Evolutionary conservation across 371 early-diverging fungal species (phyloP).

Genomic region (Apophysomyces elegans): DNA sequence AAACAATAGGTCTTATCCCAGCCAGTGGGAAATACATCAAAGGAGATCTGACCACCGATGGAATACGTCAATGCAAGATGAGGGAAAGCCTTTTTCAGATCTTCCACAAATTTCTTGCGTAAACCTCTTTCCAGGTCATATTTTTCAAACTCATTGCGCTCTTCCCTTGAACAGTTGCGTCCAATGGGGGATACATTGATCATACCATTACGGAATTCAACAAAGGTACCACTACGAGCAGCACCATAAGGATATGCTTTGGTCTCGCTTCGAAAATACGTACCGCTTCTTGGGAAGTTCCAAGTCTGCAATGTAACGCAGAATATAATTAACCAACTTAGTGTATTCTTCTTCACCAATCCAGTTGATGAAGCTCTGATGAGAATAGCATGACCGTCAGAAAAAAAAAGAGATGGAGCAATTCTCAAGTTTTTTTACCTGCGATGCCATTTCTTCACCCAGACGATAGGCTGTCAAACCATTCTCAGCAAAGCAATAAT

Average conservation of each 20-base stretch:
- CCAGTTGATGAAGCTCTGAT: slow-evolving; percentile 90
- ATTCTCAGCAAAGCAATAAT: slow-evolving; percentile 99
- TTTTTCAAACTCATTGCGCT: slow-evolving; percentile 94
- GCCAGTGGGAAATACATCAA: slow-evolving; percentile 99
- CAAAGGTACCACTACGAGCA: slow-evolving; percentile 91
- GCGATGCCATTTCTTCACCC: slow-evolving; percentile 78
- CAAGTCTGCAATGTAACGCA: slow-evolving; percentile 95
- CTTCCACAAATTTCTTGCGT: slow-evolving; percentile 88
- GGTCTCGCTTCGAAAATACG: slow-evolving; percentile 12
- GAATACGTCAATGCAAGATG: slow-evolving; percentile 93
- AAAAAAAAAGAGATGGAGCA: neutral
- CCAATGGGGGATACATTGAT: slow-evolving; percentile 99
- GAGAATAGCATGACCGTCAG: no score
- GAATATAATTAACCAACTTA: slow-evolving; percentile 91
- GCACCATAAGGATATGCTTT: neutral
- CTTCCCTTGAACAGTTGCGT: slow-evolving; percentile 93
- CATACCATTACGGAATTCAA: slow-evolving; percentile 99
- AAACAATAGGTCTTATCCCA: slow-evolving; percentile 99
- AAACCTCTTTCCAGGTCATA: slow-evolving; percentile 88
- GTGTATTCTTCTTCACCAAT: slow-evolving; percentile 98
- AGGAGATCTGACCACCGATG: slow-evolving; percentile 99
- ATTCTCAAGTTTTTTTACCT: slow-evolving; percentile 44
- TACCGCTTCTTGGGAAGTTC: slow-evolving; percentile 96
- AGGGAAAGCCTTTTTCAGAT: slow-evolving; percentile 86
- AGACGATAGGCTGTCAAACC: slow-evolving; percentile 96